These are phyloP conservation scores for Strobilomyces echinocephalus DNA, from an alignment of 768 basidiomycete species.

Conservation along the genomic window DNA sequence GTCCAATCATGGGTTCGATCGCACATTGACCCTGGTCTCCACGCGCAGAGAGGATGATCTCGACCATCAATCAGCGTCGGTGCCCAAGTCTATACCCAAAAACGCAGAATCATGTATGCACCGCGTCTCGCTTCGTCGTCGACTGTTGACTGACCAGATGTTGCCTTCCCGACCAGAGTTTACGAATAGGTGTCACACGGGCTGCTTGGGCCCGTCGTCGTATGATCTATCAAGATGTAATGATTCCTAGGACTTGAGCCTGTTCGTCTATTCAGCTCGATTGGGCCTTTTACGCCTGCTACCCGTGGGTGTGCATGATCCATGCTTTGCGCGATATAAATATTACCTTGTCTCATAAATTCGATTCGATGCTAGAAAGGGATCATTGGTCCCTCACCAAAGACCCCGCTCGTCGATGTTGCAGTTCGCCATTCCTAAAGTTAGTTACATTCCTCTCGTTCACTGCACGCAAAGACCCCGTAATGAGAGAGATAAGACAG, in stretches of 20 bases:
- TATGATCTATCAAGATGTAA: slow-evolving; percentile 16
- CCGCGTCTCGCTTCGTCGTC: neutral
- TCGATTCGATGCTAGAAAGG: neutral
- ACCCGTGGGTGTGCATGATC: slow-evolving; percentile 2
- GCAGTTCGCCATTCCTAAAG: neutral
- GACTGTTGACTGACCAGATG: slow-evolving; percentile 1
- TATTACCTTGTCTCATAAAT: neutral
- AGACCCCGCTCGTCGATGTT: neutral
- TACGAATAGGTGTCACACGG: slow-evolving; percentile 6
- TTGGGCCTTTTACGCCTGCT: slow-evolving; percentile 7
- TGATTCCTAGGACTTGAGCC: slow-evolving; percentile 8
- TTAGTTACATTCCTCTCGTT: slow-evolving; percentile 1
- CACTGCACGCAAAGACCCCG: neutral
- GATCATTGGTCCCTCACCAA: neutral
- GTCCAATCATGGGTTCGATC: slow-evolving; percentile 76
- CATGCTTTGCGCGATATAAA: slow-evolving; percentile 1
- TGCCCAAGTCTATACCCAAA: slow-evolving; percentile 10
- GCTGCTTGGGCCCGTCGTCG: neutral
- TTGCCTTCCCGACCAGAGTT: slow-evolving; percentile 11
- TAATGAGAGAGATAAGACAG: neutral
- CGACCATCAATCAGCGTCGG: slow-evolving; percentile 12
- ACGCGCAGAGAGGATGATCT: slow-evolving; percentile 51
- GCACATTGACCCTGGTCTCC: slow-evolving; percentile 53
- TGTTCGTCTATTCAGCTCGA: slow-evolving; percentile 6
- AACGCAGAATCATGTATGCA: slow-evolving; percentile 18